Base-by-base conservation (phyloP, 345 rosid genomes). In the Aquilaria malaccensis region DNA sequence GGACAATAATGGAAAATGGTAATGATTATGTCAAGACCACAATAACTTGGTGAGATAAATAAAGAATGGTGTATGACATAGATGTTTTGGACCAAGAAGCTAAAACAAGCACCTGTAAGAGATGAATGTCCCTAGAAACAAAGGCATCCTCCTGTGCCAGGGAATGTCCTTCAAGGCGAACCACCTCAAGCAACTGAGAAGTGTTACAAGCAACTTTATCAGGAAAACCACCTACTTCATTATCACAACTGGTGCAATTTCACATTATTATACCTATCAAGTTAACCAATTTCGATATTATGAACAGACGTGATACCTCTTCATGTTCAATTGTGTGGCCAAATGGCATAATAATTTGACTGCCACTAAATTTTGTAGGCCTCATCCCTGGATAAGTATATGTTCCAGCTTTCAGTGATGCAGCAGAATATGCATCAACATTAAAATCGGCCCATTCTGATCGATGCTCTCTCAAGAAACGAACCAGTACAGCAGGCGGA, bases 361-460 rank as follows among this genome's bases (percentile, higher is more conserved):
- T 91, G 52, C 98, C 98, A 0, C 96, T 91, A 71, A 95, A 95
- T 75, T 94, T 84, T 0, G 93, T 88, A 32, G 99, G 89, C 66
- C 99, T 91, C 96, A 86, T 83, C 56, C 87, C 94, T 0, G 94
- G 97, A 80, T 76, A 88, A 59, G 94, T 85, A 81, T 80, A 91
- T 13, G 87, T 67, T 55, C 90, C 85, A 3, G 97, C 81, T 69
- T 91, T 91, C 64, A 91, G 72, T 6, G 96, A 84, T 1, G 94
- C 86, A 14, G 99, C 98, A 22, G 94, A 85, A 75, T 88, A 95
- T 13, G 99, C 98, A 74, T 95, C 99, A 64, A 95, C 96, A 54
- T 87, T 88, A 77, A 86, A 91, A 75, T 91, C 99, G 69, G 98
- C 99, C 99, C 99, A 95, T 63, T 95, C 98, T 0, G 98, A 91